These are phyloP conservation scores for Hemileccinum rubropunctum DNA, from an alignment of 768 basidiomycete genomes.

Conservation along the genomic window DNA sequence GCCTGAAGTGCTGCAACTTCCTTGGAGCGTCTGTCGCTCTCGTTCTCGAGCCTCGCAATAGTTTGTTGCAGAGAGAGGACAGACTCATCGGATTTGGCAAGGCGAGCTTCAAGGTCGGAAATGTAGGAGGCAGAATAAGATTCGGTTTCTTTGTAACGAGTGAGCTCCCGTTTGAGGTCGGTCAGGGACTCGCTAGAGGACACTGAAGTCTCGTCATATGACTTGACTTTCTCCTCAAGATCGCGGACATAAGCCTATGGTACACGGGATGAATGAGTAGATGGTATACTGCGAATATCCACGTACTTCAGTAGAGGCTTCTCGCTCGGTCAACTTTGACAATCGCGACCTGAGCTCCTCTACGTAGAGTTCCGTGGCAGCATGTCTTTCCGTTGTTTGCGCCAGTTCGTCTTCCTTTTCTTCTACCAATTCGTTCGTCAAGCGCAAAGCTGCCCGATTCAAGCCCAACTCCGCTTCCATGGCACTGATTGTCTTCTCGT, in stretches of 20 bases:
- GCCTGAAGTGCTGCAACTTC: slow-evolving; percentile 70
- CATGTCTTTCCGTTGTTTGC: slow-evolving; percentile 63
- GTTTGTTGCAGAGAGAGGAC: slow-evolving; percentile 63
- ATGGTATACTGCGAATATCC: not conserved
- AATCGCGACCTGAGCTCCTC: slow-evolving; percentile 81
- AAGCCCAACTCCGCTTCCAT: slow-evolving; percentile 92
- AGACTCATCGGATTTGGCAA: slow-evolving; percentile 77
- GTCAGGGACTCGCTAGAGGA: slow-evolving; percentile 75
- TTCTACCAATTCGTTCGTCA: slow-evolving; percentile 90
- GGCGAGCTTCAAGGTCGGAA: slow-evolving; percentile 77
- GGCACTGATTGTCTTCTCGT: slow-evolving; percentile 93
- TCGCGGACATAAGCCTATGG: slow-evolving; percentile 87
- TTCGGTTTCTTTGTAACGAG: slow-evolving; percentile 74
- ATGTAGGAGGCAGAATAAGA: slow-evolving; percentile 75
- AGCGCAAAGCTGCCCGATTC: slow-evolving; percentile 80
- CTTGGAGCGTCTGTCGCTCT: slow-evolving; percentile 68
- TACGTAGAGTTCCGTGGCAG: slow-evolving; percentile 81
- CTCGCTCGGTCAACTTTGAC: slow-evolving; percentile 81
- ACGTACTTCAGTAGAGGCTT: slow-evolving; percentile 86
- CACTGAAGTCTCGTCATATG: slow-evolving; percentile 75
- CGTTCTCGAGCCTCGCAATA: slow-evolving; percentile 74
- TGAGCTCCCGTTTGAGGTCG: slow-evolving; percentile 82
- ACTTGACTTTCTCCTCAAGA: slow-evolving; percentile 87
- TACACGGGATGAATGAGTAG: not conserved
- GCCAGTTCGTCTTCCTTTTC: slow-evolving; percentile 85